phyloP scores from a whole-genome alignment of 1,284 basidiomycete genomes.

The Tilletia walkeri region DNA sequence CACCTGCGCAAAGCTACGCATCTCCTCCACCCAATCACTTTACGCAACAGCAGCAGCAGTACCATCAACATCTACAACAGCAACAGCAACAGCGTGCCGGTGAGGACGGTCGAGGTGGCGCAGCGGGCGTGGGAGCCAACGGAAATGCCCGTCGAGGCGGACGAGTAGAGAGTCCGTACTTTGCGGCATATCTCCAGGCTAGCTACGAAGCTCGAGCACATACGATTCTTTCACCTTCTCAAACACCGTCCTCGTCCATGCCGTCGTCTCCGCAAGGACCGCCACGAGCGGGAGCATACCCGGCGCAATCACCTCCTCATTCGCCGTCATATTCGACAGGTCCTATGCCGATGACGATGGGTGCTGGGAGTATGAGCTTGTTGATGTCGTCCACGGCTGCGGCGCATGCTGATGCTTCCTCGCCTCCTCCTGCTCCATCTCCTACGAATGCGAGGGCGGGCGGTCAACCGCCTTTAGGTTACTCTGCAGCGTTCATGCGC shows the following conservation, averaged over 20 bases:
- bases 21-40: too few relatives aligned
- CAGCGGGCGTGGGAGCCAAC: conserved; percentile 1
- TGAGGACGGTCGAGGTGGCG: neutral
- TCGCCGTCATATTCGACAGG: neutral
- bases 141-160: conserved; percentile 11
- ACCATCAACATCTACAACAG: neutral
- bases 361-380: conserved; percentile 16
- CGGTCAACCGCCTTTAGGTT: too few relatives aligned
- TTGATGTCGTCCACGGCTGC: neutral
- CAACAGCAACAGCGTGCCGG: neutral
- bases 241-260: too few relatives aligned
- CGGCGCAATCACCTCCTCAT: neutral
- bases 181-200: conserved; percentile 12
- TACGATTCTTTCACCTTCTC: too few relatives aligned
- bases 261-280: too few relatives aligned
- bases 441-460: too few relatives aligned
- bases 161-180: conserved; percentile 5
- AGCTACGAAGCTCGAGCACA: neutral
- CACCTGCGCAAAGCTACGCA: too few relatives aligned
- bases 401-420: neutral
- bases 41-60: too few relatives aligned
- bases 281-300: neutral
- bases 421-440: too few relatives aligned
- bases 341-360: conserved; percentile 7
- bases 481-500: too few relatives aligned